phyloP scores from a whole-genome alignment of 768 basidiomycete genomes.

The Rubroboletus satanas region DNA sequence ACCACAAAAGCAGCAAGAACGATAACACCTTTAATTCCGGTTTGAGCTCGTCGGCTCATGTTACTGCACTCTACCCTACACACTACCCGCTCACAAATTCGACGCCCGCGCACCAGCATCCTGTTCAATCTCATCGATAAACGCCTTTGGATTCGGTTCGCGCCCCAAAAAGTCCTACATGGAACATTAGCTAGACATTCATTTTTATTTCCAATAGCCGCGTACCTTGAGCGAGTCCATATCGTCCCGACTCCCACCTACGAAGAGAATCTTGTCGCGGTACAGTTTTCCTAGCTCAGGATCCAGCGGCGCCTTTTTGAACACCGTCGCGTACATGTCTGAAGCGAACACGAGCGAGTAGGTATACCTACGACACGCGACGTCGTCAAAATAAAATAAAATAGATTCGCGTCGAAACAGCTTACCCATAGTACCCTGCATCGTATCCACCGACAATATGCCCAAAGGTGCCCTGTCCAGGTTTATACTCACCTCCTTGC shows the following conservation, averaged over 20 bases:
- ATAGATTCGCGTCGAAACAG: neutral
- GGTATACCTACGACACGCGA: conserved; percentile 44
- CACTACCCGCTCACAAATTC: neutral
- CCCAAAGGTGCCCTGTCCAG: conserved; percentile 72
- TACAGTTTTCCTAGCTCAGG: conserved; percentile 63
- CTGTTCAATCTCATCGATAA: conserved; percentile 58
- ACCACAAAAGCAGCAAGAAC: neutral
- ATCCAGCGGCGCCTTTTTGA: conserved; percentile 74
- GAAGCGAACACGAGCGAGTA: conserved; percentile 65
- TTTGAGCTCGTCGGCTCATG: neutral
- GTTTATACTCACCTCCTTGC: conserved; percentile 49
- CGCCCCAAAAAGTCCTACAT: conserved; percentile 73
- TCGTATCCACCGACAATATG: conserved; percentile 78
- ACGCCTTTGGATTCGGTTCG: conserved; percentile 70
- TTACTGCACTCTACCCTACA: neutral
- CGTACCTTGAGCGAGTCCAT: conserved; percentile 56
- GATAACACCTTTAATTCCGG: neutral
- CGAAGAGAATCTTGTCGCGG: conserved; percentile 67
- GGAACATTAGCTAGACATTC: neutral
- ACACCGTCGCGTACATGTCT: conserved; percentile 71
- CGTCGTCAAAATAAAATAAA: neutral
- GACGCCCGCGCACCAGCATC: neutral
- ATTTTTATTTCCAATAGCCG: neutral
- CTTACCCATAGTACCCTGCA: conserved; percentile 61
- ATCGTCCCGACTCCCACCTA: conserved; percentile 75